Evolutionary conservation across 495 filamentous ascomycete genomes (phyloP).

Genomic region (Daldinia loculata): DNA sequence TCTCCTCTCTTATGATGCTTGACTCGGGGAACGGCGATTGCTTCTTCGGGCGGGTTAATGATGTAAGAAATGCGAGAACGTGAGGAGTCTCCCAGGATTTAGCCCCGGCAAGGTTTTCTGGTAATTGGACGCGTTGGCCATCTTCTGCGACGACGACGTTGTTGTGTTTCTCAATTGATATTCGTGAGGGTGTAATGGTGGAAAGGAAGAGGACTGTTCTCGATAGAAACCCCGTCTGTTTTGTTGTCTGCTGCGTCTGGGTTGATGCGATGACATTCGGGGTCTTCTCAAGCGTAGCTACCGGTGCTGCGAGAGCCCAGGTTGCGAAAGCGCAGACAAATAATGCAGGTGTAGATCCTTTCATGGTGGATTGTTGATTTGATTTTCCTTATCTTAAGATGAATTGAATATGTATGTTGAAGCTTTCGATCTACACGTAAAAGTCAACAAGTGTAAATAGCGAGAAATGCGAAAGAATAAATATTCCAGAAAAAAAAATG

Average conservation of each 20-base stretch:
- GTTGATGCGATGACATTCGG: conserved; percentile 12
- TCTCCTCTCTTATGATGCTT: conserved; percentile 45
- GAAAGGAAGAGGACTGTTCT: conserved; percentile 3
- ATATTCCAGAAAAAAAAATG: conserved; percentile 11
- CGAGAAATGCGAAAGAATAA: conserved; percentile 4
- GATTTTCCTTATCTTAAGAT: conserved; percentile 8
- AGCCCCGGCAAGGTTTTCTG: conserved; percentile 34
- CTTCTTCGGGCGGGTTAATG: conserved; percentile 32
- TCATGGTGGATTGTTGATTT: conserved; percentile 29
- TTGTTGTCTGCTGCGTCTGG: conserved; percentile 16
- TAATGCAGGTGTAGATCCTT: conserved; percentile 23
- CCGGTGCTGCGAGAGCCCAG: conserved; percentile 33
- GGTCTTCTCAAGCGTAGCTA: conserved; percentile 23
- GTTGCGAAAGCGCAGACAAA: conserved; percentile 28
- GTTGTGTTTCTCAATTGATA: conserved; percentile 26
- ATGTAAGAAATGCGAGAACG: conserved; percentile 35
- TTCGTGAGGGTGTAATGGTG: conserved; percentile 15
- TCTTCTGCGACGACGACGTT: conserved; percentile 27
- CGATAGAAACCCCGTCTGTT: conserved; percentile 3
- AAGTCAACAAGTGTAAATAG: background rate
- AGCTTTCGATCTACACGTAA: background rate
- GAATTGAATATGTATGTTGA: background rate
- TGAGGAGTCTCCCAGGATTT: conserved; percentile 38
- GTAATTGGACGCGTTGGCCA: conserved; percentile 33
- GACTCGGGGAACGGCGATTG: conserved; percentile 43